Evolutionary conservation across 225 moss, liverwort and hornwort genomes (phyloP), one percentile per base, ranked within the genome.

Genomic region (Thuidium tamariscinum): DNA sequence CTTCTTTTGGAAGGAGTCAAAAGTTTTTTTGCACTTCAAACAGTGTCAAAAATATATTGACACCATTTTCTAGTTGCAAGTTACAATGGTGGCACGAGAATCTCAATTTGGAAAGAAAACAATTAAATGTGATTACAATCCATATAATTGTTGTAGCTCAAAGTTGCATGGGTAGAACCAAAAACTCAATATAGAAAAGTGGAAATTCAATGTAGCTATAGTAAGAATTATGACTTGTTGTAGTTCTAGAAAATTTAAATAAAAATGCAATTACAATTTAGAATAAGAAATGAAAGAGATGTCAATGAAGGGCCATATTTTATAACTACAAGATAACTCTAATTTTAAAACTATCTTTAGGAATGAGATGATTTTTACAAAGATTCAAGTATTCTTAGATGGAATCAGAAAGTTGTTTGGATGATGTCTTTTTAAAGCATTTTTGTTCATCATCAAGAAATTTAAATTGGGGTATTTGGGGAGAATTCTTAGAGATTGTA

Each of bases 111-210:
- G 8, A 15, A 25, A 70, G 3, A 70, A 42, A 3, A 7, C 5
- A 42, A 42, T 9, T 42, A 4, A 44, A 42, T 70, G 42, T 42
- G 1, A 42, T 42, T 44, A 16, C 2, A 41, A 9, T 70, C 2
- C 27, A 42, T 27, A 0, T 27, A 42, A 9, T 27, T 0, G 0
- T 70, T 0, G 25, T 0, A 39, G 0, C 4, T 41, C 39, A 25
- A 69, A 69, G 25, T 41, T 6, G 2, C 8, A 69, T 41, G 3
- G 3, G 5, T 70, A 3, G 41, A 15, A 70, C 69, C 23, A 68
- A 68, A 67, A 68, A 7, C 8, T 68, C 68, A 68, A 68, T 68
- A 4, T 39, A 25, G 8, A 39, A n/a, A n/a, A n/a, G n/a, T 0
- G 26, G 14, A 7, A 68, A 12, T 13, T 39, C 7, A 39, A 42